Conservation (phyloP, 2,329 filamentous ascomycete species). For the Furcasterigmium furcatum region DNA sequence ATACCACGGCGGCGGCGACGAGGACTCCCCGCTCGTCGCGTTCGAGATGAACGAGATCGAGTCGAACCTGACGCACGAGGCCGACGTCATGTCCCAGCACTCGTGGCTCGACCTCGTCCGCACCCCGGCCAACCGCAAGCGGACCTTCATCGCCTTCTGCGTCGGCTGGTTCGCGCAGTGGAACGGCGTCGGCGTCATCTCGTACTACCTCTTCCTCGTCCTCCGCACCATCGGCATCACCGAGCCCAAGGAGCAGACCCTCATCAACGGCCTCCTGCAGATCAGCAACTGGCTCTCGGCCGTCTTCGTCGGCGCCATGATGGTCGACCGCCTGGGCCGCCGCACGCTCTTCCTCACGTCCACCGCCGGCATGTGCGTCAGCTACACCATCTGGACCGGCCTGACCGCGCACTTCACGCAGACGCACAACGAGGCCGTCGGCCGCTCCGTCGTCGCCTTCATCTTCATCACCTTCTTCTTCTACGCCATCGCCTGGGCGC, state of each 20-base stretch:
- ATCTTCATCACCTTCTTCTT: slow-evolving; percentile 34
- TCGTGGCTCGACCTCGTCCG: slow-evolving; percentile 15
- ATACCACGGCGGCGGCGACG: slow-evolving; percentile 25
- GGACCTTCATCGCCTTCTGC: slow-evolving; percentile 18
- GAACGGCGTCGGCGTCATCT: slow-evolving; percentile 27
- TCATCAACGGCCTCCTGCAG: slow-evolving; percentile 32
- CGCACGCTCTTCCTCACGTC: slow-evolving; percentile 27
- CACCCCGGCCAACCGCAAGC: slow-evolving; percentile 21
- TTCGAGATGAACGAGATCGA: slow-evolving; percentile 38
- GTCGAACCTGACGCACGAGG: slow-evolving; percentile 12
- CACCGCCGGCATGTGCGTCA: slow-evolving; percentile 26
- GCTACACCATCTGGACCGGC: slow-evolving; percentile 35
- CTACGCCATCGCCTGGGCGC: slow-evolving; percentile 30
- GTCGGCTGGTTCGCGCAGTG: slow-evolving; percentile 22
- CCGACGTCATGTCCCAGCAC: neutral
- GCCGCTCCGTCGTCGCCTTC: slow-evolving; percentile 24
- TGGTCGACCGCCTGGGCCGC: slow-evolving; percentile 23
- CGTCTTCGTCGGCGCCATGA: slow-evolving; percentile 14
- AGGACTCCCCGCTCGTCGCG: slow-evolving; percentile 30
- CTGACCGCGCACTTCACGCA: slow-evolving; percentile 15
- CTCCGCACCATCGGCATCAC: slow-evolving; percentile 25
- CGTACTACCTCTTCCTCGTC: slow-evolving; percentile 32
- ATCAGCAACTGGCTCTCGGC: slow-evolving; percentile 11
- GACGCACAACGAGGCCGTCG: slow-evolving; percentile 15
- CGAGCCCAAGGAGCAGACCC: slow-evolving; percentile 27